phyloP scores from a whole-genome alignment of 2,329 filamentous ascomycete species.

The Colletotrichum orbiculare region DNA sequence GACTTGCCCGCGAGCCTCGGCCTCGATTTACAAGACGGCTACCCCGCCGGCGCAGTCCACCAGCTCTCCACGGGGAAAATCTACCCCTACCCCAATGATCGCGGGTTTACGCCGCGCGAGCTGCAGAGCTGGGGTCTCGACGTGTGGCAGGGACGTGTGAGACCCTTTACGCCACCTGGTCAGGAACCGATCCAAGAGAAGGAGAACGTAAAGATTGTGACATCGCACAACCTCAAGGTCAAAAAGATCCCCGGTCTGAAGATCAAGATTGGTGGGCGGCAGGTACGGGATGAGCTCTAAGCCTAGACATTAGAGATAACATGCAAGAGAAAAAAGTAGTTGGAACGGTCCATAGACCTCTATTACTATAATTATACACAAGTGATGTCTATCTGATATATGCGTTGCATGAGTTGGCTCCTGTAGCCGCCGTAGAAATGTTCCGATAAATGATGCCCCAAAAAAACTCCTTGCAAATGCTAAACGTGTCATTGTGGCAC shows the following conservation, averaged over 20 bases:
- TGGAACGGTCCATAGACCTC: slow-evolving; percentile 11
- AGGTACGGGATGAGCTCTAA: slow-evolving; percentile 41
- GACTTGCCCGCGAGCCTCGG: slow-evolving; percentile 47
- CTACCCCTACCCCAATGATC: slow-evolving; percentile 49
- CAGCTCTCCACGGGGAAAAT: slow-evolving; percentile 48
- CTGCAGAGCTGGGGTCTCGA: slow-evolving; percentile 51
- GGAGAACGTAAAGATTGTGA: slow-evolving; percentile 39
- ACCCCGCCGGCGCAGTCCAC: slow-evolving; percentile 49
- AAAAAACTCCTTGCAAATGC: slow-evolving; percentile 33
- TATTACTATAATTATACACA: slow-evolving; percentile 26
- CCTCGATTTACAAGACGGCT: slow-evolving; percentile 40
- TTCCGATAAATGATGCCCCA: slow-evolving; percentile 19
- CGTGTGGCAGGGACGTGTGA: slow-evolving; percentile 50
- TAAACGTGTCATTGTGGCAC: slow-evolving; percentile 16
- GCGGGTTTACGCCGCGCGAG: slow-evolving; percentile 41
- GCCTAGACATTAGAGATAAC: neutral
- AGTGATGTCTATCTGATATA: slow-evolving; percentile 19
- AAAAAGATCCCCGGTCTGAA: slow-evolving; percentile 42
- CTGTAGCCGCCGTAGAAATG: slow-evolving; percentile 4
- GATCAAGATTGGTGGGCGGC: slow-evolving; percentile 39
- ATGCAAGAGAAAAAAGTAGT: neutral
- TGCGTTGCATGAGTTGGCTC: slow-evolving; percentile 2
- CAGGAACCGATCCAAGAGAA: slow-evolving; percentile 41
- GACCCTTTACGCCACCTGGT: slow-evolving; percentile 47
- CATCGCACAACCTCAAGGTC: slow-evolving; percentile 40